Evolutionary conservation across 2,329 filamentous ascomycete species (phyloP).

Genomic region (Fusarium transvaalense): DNA sequence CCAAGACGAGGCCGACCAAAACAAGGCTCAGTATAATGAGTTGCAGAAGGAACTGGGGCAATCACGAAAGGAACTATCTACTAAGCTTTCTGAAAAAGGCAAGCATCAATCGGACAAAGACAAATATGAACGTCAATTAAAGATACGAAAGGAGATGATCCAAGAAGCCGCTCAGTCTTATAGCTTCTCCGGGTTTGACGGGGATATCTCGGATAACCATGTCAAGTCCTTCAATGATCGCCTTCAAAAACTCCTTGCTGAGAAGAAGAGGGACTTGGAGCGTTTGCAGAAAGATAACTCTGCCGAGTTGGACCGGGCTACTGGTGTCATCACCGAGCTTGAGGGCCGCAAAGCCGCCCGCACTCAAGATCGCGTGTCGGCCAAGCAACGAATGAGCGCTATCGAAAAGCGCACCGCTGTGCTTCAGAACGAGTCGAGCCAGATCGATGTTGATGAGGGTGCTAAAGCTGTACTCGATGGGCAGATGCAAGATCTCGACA

Average conservation of each 20-base stretch:
- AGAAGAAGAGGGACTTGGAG: conserved; percentile 85
- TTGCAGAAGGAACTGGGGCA: conserved; percentile 65
- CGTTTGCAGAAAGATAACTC: conserved; percentile 78
- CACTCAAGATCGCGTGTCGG: conserved; percentile 78
- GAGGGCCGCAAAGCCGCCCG: conserved; percentile 79
- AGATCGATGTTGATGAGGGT: conserved; percentile 88
- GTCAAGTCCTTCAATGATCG: conserved; percentile 82
- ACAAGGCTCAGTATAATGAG: conserved; percentile 73
- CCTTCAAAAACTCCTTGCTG: conserved; percentile 78
- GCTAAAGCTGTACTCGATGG: conserved; percentile 81
- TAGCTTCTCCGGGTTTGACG: conserved; percentile 86
- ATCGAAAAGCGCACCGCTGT: conserved; percentile 78
- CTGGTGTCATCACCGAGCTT: conserved; percentile 77
- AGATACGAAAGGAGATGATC: conserved; percentile 78
- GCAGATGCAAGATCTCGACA: conserved; percentile 76
- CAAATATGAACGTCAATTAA: conserved; percentile 84
- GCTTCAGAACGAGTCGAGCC: conserved; percentile 76
- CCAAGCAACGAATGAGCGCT: conserved; percentile 76
- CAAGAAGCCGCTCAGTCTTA: conserved; percentile 82
- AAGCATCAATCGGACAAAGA: conserved; percentile 88
- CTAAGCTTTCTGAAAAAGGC: conserved; percentile 75
- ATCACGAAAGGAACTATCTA: conserved; percentile 61
- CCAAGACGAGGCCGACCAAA: conserved; percentile 70
- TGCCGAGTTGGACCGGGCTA: conserved; percentile 79
- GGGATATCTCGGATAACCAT: conserved; percentile 78